Base-by-base conservation (phyloP, 208 protist species). In the Wallacemonas collosoma region DNA sequence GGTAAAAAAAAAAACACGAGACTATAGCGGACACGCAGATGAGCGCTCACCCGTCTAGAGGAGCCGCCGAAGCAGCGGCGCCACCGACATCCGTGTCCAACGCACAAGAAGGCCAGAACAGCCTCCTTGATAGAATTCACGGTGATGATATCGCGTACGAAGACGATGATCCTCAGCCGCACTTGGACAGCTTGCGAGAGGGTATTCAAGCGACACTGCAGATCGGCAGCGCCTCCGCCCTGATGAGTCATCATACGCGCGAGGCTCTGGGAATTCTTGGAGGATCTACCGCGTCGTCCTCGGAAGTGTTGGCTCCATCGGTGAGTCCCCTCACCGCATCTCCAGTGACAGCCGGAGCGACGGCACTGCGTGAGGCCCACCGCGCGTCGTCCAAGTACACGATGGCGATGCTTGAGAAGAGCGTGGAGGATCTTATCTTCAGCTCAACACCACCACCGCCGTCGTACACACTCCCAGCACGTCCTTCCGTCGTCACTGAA, bases 341-440 rank as follows among this genome's bases (percentile, higher is more conserved):
- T 41, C 4, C 17, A 38, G 56, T 17, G 38, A 43, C 56, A 62
- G 43, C 56, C 38, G 43, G 36, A 26, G 26, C 26, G 26, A 26
- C 0, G 26, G 26, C 26, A 26, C 26, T 26, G 26, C 26, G 26
- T 26, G 26, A 26, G 26, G 26, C 26, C 26, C 26, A 26, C 26
- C 26, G 26, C 45, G 45, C 45, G 8, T 14, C 6, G 45, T 50
- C 45, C 6, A 6, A 12, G 45, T 50, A 50, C 45, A 50, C 45
- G 45, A 50, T 65, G 12, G 60, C 60, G 4, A 44, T 53, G 38
- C 26, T 65, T 38, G 60, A 65, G 15, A 65, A 65, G 43, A 65
- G 60, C 43, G 60, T 65, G 41, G 60, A 65, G 5, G 60, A 45
- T 11, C 60, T 65, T 14, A n/a, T 65, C 38, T 65, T 65, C 36